Evolutionary conservation across 352 stramenopile genomes (phyloP).

Genomic region (Globisporangium mamillatum): DNA sequence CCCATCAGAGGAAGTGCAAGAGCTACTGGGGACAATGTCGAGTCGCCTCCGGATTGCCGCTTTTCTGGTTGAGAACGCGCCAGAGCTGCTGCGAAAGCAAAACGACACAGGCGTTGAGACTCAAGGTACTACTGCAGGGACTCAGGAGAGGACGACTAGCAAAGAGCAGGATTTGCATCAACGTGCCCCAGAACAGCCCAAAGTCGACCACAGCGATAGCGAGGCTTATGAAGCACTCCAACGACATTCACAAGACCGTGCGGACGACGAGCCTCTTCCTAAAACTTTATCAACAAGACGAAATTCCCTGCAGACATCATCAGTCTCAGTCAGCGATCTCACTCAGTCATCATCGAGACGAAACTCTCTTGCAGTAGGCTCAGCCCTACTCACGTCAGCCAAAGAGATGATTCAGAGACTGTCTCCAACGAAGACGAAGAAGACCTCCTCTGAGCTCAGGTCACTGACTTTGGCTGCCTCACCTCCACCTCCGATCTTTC

Average conservation of each 20-base stretch:
- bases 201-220: not conserved
- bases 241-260: not conserved
- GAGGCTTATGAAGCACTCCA: not conserved
- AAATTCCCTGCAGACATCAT: not conserved
- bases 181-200: not conserved
- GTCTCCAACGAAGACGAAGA: not conserved
- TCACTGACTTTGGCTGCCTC: not conserved
- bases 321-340: not conserved
- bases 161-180: not conserved
- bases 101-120: not conserved
- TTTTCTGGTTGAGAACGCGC: constrained; percentile 26
- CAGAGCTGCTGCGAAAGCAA: constrained; percentile 13
- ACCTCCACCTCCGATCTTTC: not conserved
- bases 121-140: not conserved
- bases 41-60: constrained; percentile 11
- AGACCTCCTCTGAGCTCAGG: not conserved
- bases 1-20: not conserved
- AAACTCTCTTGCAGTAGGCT: not conserved
- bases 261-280: not conserved
- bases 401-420: not conserved
- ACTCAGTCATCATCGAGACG: not conserved
- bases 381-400: not conserved
- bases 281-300: not conserved
- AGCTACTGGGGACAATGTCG: constrained; percentile 5
- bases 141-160: not conserved